Base-by-base conservation (phyloP, 176 grass and related monocot genomes). In the Pontederia paniculata region DNA sequence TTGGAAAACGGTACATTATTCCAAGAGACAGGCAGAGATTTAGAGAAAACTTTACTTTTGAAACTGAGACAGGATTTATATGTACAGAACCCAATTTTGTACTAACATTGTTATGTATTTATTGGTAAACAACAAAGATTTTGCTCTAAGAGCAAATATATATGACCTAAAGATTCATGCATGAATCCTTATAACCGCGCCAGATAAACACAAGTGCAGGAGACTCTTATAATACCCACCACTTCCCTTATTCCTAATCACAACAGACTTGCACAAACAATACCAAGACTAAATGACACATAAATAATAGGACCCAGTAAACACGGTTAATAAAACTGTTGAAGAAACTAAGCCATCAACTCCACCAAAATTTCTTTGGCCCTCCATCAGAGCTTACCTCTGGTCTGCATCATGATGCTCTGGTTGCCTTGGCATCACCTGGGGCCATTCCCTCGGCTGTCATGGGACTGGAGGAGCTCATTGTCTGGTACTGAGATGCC, bases 401-500 rank as follows among this genome's bases (percentile, higher is more conserved):
- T 4, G 15, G 4, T 62, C 8, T 18, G 41, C 8, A 22, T 63
- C 44, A 63, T 47, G 60, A 63, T 47, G 43, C 44, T 47, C 60
- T 46, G 11, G 42, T 47, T 23, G 31, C 17, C 60, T 63, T 63
- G 12, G 60, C 44, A 47, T 63, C 60, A 14, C 44, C 12, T 16
- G 60, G 43, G 8, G 44, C 10, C 42, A 42, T 42, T 19, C 3
- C 57, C 9, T 60, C 41, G 18, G 57, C 9, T 6, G 18, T 17
- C 5, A 44, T 17, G 12, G 37, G 15, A 50, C 48, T 12, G 9
- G 37, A 69, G 89, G 80, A 23, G 2, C 61, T 80, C 8, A 76
- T 58, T 9, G 69, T 75, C 10, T 84, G 87, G 76, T 91, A 91
- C 58, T 98, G 93, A 5, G 71, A 42, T 37, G 75, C 65, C 75